Evolutionary conservation across 2,329 filamentous ascomycete genomes (phyloP), one percentile per base, ranked within the genome.

Genomic region (Arthrocladium fulminans): DNA sequence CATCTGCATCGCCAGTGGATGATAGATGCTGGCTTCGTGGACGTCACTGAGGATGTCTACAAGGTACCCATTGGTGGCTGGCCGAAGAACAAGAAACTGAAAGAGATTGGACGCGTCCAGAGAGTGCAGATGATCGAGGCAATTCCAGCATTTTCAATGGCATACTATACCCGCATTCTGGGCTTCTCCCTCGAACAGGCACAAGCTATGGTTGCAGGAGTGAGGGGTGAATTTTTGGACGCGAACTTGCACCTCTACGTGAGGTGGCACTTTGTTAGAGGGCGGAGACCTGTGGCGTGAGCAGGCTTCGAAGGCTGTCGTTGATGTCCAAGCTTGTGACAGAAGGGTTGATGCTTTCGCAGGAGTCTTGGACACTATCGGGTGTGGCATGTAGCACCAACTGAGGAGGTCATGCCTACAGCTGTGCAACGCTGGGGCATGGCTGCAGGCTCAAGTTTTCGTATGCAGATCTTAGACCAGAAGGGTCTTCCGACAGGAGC

Each of bases 161-260:
- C 65, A 5, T 55, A 67, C 20, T 65, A 70, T 54, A 70, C 65
- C 3, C 60, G 65, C 6, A 55, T 63, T 15, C 57, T 69, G 29
- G 64, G 64, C 1, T 70, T 66, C 67, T 59, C 52, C 1, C 59
- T 63, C 24, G 60, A 62, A 17, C 61, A 69, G 48, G 66, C 67
- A 4, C 57, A 66, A 45, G 51, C 63, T 1, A 63, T 69, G n/a
- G 49, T 67, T 32, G 61, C 59, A 6, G 59, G 60, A 8, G 67
- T 69, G 2, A 65, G 61, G 41, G 59, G 49, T 45, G 66, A 70
- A 27, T 42, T 42, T 22, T 6, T 42, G 54, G 62, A 70, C 56
- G 62, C 56, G 17, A 51, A 48, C 3, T 59, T 68, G 44, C 67
- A 70, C 57, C 60, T 61, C 2, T 69, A 67, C 58, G 23, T 51